Evolutionary conservation across 495 filamentous ascomycete genomes (phyloP), one percentile per base, ranked within the genome.

Genomic region (Aspergillus diversus): DNA sequence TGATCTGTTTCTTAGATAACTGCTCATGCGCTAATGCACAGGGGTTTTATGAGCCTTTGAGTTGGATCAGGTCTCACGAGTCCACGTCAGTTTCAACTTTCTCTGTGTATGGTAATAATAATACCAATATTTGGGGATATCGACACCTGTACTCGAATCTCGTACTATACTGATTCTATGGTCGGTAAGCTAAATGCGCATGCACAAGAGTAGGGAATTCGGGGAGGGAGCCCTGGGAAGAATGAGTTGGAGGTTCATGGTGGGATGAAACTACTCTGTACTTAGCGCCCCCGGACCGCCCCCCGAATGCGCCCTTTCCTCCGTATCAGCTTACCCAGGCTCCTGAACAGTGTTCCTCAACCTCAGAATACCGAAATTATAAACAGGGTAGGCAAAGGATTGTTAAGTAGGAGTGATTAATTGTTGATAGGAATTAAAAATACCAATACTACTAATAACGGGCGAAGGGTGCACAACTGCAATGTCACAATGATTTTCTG

Each of bases 1-100:
- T 56, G 52, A 66, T 51, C 52, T 53, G 63, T 62, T 58, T 43
- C 59, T 59, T 27, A 58, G 63, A 61, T 66, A 66, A 66, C 33
- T 63, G 54, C 17, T 51, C 37, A 48, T 52, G 51, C 52, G 59
- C 51, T 61, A 61, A 61, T 55, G 50, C 59, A 56, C 57, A 65
- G 63, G 63, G 59, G 63, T 61, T 61, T 53, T 50, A 60, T 65
- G 57, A 47, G 37, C 27, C 57, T 51, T 61, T 56, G 47, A 33
- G 39, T 64, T 59, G 55, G 39, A 39, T 60, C 51, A 52, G 51
- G 58, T 62, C 59, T 37, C 55, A 66, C 49, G 48, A 65, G 63
- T 66, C 59, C 64, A 59, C 64, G 59, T 66, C 64, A 62, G 59
- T 62, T 66, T 66, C 64, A 66, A 60, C 49, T 43, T 59, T 61